Base-by-base conservation (phyloP, 2,329 filamentous ascomycete species). In the Camptophora hylomeconis region DNA sequence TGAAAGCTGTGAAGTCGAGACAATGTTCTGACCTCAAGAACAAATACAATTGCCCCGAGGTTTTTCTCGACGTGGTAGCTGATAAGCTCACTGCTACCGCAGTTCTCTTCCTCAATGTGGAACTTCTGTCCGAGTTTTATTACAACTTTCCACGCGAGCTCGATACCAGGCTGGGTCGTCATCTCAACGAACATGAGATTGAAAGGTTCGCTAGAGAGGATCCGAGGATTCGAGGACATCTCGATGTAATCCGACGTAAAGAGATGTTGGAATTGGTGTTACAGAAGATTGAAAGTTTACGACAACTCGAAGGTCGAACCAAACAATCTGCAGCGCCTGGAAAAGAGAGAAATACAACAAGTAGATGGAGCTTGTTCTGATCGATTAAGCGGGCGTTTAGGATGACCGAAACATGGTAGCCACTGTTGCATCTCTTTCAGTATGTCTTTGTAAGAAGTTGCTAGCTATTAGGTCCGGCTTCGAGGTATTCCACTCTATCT, bases 61-160 rank as follows among this genome's bases (percentile, higher is more conserved):
- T 98, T 10, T 98, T 98, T 62, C 72, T 98, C n/a, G 86, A 98
- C 47, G 84, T 92, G 3, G 89, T 93, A 2, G 86, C 89, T 2
- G 82, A 86, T 43, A 95, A 95, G 57, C 70, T 98, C 26, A 92
- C 87, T 3, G 79, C 83, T 2, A 98, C 89, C 0, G 87, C 89
- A 2, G 89, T 98, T 6, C 72, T 98, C 1, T 98, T 98, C 65
- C 69, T 98, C 17, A 94, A 98, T 48, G 89, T 95, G 7, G 92
- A 98, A 58, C 69, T 98, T 12, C 70, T 98, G 11, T 87, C 81
- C 2, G 92, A 98, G 49, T 98, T 95, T 53, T 94, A 93, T 60
- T 93, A 94, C 58, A 84, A 89, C 50, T 98, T 98, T 56, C 89
- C 89, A 1, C 72, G 89, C 20, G 84, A 94, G 51, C 69, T 98